Evolutionary conservation across 768 basidiomycete species (phyloP).

Genomic region (Gloeostereum incarnatum): DNA sequence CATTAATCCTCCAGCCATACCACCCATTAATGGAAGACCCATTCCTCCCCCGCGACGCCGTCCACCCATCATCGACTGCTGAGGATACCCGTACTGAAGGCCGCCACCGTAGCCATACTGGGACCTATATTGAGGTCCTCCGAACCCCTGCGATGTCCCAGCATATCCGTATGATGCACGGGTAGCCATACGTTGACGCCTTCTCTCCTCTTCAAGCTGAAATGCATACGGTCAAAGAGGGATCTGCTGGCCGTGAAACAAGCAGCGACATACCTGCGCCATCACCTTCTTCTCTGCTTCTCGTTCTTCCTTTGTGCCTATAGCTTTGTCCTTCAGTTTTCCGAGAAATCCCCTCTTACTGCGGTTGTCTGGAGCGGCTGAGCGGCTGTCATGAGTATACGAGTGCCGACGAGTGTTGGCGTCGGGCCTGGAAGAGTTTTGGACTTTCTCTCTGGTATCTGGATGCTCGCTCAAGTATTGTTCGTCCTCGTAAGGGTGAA

Average conservation of each 20-base stretch:
- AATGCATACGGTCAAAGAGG: conserved; percentile 7
- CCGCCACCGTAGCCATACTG: conserved; percentile 9
- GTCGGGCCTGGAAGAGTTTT: conserved; percentile 15
- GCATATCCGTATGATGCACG: conserved; percentile 13
- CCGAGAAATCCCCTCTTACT: conserved; percentile 47
- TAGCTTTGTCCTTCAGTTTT: conserved; percentile 53
- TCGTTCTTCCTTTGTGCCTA: conserved; percentile 57
- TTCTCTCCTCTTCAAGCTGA: conserved; percentile 24
- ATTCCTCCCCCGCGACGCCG: conserved; percentile 21
- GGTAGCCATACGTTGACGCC: conserved; percentile 13
- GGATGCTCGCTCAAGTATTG: conserved; percentile 48
- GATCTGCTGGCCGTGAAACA: background rate
- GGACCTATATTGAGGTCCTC: conserved; percentile 6
- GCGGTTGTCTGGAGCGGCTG: conserved; percentile 5
- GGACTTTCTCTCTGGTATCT: conserved; percentile 28
- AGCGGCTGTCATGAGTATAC: conserved; percentile 5
- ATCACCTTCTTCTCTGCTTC: conserved; percentile 28
- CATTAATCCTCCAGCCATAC: too few species aligned
- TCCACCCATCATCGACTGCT: too few species aligned
- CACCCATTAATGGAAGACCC: conserved; percentile 24
- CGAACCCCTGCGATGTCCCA: conserved; percentile 2
- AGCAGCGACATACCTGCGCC: conserved; percentile 15
- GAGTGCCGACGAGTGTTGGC: conserved; percentile 5
- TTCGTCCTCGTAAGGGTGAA: conserved; percentile 64
- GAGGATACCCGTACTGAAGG: conserved; percentile 10